Evolutionary conservation across 1,284 basidiomycete species (phyloP).

Genomic region (Fistulina hepatica): DNA sequence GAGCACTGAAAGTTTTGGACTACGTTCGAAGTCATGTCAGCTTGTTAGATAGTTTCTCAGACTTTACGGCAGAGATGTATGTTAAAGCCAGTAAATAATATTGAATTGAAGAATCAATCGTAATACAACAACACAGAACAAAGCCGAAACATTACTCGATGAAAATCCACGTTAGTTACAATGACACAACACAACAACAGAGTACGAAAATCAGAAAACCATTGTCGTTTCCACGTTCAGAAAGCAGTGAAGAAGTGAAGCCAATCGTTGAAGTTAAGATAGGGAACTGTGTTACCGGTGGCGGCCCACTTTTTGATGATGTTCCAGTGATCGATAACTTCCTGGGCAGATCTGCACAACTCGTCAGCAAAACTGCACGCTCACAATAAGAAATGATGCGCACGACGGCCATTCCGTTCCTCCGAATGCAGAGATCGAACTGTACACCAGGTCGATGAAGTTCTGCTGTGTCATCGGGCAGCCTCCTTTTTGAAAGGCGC

Average conservation of each 20-base stretch:
- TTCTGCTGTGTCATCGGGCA: slow-evolving; percentile 19
- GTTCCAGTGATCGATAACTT: slow-evolving; percentile 12
- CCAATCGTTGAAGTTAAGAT: slow-evolving; percentile 19
- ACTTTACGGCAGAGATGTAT: no score
- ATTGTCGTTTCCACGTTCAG: no score
- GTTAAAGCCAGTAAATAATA: no score
- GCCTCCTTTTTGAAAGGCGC: slow-evolving; percentile 12
- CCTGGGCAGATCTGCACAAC: slow-evolving; percentile 6
- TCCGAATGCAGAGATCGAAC: slow-evolving; percentile 5
- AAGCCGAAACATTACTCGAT: no score
- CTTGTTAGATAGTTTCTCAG: no score
- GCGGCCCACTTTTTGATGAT: slow-evolving; percentile 15
- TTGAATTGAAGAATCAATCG: no score
- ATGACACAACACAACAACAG: no score
- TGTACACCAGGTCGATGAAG: slow-evolving; percentile 17
- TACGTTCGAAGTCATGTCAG: no score
- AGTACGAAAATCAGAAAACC: no score
- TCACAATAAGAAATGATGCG: background rate
- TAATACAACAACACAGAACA: no score
- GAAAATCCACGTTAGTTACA: no score
- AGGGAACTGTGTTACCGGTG: slow-evolving; percentile 16
- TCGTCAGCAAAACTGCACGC: background rate
- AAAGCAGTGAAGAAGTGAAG: slow-evolving; percentile 17
- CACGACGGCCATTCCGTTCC: slow-evolving; percentile 7
- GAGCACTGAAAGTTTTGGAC: no score